Evolutionary conservation across 108 stramenopile genomes (phyloP), one percentile per base, ranked within the genome.

Genomic region (Seminavis robusta): DNA sequence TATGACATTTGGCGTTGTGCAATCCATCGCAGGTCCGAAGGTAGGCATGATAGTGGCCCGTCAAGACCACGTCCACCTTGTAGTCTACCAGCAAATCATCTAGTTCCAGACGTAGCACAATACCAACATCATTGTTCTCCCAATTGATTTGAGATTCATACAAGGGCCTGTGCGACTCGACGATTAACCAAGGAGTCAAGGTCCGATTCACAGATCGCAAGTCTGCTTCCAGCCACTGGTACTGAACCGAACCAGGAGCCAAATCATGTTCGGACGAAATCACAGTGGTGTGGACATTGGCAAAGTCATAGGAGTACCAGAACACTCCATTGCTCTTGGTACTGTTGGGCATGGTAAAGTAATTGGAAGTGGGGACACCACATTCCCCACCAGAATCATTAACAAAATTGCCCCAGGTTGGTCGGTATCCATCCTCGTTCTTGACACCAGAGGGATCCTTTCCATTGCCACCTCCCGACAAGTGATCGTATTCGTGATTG

Each of bases 401-500:
- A 15, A 54, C 73, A 55, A 80, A 84, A 54, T 73, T 73, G 27
- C 65, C 73, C 86, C 86, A 87, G 1, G 44, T 43, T 1, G 90
- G 90, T 37, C 54, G 57, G 63, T 66, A 92, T 8, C 74, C 75
- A 40, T 48, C 38, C 0, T 36, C 59, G 5, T 36, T 8, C 7
- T 9, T 42, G 0, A 79, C 52, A 0, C 81, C 84, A 47, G 55
- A 60, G 0, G 86, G 86, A 67, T 92, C 90, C 64, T 67, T 83
- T 23, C 67, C 77, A 23, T 31, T 47, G 3, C 56, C 80, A 1
- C 74, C 77, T 5, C 86, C 83, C 6, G 29, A 29, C 2, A 54
- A 73, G 53, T 87, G 79, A 69, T 94, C 87, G 54, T 89, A 94
- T 56, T 94, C 93, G 50, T 94, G 93, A 68, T 94, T 91, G 2